Evolutionary conservation across 2,329 filamentous ascomycete genomes (phyloP).

Genomic region (Fusarium sp.): DNA sequence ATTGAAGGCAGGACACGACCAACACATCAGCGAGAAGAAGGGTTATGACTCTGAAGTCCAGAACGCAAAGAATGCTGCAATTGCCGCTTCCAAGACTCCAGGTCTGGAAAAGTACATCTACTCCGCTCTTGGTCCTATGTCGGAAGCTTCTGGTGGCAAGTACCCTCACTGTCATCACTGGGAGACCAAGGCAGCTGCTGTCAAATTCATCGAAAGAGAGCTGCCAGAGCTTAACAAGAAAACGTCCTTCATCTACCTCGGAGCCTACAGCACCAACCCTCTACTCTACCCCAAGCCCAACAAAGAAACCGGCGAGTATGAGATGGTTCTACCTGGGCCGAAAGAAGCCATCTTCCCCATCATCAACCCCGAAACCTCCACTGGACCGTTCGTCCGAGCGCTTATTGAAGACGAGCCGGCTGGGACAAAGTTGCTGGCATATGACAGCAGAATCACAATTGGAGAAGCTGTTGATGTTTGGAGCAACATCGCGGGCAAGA

Average conservation of each 20-base stretch:
- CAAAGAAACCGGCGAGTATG: constrained; percentile 49
- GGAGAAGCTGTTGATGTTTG: constrained; percentile 54
- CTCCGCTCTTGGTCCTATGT: constrained; percentile 65
- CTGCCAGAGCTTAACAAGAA: constrained; percentile 61
- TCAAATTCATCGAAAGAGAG: constrained; percentile 59
- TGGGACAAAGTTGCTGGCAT: constrained; percentile 61
- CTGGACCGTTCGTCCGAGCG: constrained; percentile 61
- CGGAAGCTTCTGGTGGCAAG: constrained; percentile 59
- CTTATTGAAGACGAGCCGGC: constrained; percentile 59
- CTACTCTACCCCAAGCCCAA: constrained; percentile 48
- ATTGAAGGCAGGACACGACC: constrained; percentile 54
- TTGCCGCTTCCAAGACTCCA: constrained; percentile 61
- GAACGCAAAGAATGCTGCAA: constrained; percentile 69
- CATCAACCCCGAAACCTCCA: constrained; percentile 56
- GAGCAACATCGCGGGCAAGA: constrained; percentile 55
- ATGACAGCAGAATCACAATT: constrained; percentile 57
- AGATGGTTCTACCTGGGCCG: constrained; percentile 49
- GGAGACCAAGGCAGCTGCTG: constrained; percentile 66
- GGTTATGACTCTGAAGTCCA: constrained; percentile 63
- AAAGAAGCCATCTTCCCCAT: constrained; percentile 55
- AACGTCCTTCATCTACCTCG: constrained; percentile 49
- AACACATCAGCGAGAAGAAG: constrained; percentile 53
- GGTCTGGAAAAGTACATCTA: constrained; percentile 63
- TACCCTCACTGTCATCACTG: constrained; percentile 64
- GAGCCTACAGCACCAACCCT: constrained; percentile 41